Evolutionary conservation across 257 asterid species (phyloP).

Genomic region (Verbascum thapsus): DNA sequence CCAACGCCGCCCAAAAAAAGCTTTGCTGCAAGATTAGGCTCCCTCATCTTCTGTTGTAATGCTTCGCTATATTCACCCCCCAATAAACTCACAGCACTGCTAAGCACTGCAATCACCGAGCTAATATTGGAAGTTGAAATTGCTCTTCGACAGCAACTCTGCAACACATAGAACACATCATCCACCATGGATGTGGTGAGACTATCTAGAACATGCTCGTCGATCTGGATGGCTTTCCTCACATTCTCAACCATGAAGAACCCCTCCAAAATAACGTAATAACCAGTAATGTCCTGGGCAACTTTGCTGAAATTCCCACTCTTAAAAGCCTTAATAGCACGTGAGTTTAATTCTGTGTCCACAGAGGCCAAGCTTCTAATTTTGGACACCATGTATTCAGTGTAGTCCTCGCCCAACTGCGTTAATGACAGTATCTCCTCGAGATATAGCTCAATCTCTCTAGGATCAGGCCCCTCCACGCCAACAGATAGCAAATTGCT

Average conservation of each 20-base stretch:
- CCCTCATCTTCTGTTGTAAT: conserved; percentile 85
- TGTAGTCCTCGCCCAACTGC: conserved; percentile 90
- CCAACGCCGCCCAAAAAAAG: conserved; percentile 89
- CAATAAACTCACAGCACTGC: conserved; percentile 81
- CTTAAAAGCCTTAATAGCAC: conserved; percentile 89
- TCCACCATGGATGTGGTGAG: conserved; percentile 98
- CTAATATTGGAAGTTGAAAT: conserved; percentile 80
- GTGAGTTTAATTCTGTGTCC: conserved; percentile 81
- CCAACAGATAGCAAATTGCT: conserved; percentile 68
- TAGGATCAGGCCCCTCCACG: conserved; percentile 85
- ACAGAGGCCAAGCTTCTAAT: conserved; percentile 77
- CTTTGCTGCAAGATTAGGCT: conserved; percentile 86
- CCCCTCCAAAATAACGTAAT: conserved; percentile 91
- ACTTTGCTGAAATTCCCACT: conserved; percentile 87
- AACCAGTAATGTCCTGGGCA: conserved; percentile 82
- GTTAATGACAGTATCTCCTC: conserved; percentile 86
- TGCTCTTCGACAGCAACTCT: conserved; percentile 93
- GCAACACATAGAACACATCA: conserved; percentile 92
- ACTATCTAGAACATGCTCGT: conserved; percentile 87
- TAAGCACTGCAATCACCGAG: conserved; percentile 86
- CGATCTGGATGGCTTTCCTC: conserved; percentile 86
- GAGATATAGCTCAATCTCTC: conserved; percentile 83
- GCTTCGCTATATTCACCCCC: conserved; percentile 90
- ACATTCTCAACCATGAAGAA: conserved; percentile 98
- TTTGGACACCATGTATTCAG: conserved; percentile 85